Base-by-base conservation (phyloP, 495 filamentous ascomycete genomes). In the Annulohypoxylon bovei region DNA sequence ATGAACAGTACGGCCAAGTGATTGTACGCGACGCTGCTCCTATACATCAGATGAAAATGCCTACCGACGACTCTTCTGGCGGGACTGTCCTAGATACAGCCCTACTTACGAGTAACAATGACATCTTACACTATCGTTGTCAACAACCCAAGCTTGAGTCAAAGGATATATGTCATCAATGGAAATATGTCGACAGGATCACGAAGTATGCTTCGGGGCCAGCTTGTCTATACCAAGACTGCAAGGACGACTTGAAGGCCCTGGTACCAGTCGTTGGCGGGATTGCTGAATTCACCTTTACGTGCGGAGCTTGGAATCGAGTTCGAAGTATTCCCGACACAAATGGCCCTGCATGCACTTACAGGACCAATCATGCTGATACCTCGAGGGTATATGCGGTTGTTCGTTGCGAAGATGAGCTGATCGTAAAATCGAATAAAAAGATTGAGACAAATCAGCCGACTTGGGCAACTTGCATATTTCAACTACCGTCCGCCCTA, bases 41-140 rank as follows among this genome's bases (percentile, higher is more conserved):
- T 22, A 12, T 73, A 2, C n/a, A 61, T 16, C 71, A 70, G 12
- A 67, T 63, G 22, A 61, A 37, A 1, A 42, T 61, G n/a, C 22
- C 71, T 3, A n/a, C 23, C 11, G 35, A 11, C 14, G 32, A 54
- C 11, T 40, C 40, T 12, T 23, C 6, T 1, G 11, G 14, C 0
- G 53, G n/a, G 6, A 14, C 27, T 9, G 50, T 49, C 11, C 49
- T 73, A 9, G 71, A 74, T 32, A 74, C 71, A 3, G 54, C 47
- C 0, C 1, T 70, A 28, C 37, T 74, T 40, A 32, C 58, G 3
- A 32, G 27, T 0, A 25, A 2, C n/a, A 23, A 59, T 1, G 42
- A 37, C 6, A 37, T 56, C 20, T 6, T 64, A 1, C 67, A 74
- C 33, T 74, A 74, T 14, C 67, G 71, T 9, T 74, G 71, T 35